phyloP scores from a whole-genome alignment of 1,139 yeast species.

The Kurtzmaniella natalensis region DNA sequence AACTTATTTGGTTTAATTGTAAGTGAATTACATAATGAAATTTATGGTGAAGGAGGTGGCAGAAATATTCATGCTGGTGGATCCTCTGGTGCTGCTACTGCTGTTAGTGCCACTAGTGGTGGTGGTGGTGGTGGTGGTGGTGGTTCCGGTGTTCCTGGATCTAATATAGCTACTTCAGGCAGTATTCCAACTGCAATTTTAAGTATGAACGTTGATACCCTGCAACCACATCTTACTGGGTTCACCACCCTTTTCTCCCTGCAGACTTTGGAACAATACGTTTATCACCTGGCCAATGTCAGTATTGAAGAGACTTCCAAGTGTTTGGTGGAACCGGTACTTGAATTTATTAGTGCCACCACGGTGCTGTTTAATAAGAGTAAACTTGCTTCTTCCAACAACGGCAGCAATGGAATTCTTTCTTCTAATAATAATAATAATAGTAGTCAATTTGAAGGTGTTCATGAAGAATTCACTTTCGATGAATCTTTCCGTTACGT shows the following conservation, averaged over 20 bases:
- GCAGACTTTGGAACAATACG: constrained; percentile 50
- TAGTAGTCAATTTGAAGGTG: constrained; percentile 19
- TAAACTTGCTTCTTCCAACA: not conserved
- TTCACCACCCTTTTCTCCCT: constrained; percentile 35
- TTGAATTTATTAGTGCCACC: constrained; percentile 26
- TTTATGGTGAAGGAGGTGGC: constrained; percentile 42
- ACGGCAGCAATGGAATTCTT: too few relatives aligned
- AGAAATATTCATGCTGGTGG: too few relatives aligned
- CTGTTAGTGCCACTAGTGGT: constrained; percentile 1
- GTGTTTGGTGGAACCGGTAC: constrained; percentile 42
- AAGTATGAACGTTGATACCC: not conserved
- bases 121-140: too few relatives aligned
- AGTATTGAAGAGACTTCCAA: constrained; percentile 52
- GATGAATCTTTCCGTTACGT: constrained; percentile 53
- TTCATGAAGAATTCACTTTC: constrained; percentile 14
- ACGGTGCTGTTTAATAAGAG: not conserved
- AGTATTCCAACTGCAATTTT: not conserved
- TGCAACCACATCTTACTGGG: constrained; percentile 30
- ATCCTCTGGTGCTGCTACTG: not conserved
- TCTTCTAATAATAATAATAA: constrained; percentile 22
- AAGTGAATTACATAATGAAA: constrained; percentile 71
- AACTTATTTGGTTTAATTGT: constrained; percentile 66
- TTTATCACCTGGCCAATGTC: constrained; percentile 53
- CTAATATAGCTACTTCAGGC: not conserved
- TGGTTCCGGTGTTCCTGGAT: not conserved